These are phyloP conservation scores for Wallacemonas collosoma DNA, from an alignment of 208 protist species.

Conservation along the genomic window DNA sequence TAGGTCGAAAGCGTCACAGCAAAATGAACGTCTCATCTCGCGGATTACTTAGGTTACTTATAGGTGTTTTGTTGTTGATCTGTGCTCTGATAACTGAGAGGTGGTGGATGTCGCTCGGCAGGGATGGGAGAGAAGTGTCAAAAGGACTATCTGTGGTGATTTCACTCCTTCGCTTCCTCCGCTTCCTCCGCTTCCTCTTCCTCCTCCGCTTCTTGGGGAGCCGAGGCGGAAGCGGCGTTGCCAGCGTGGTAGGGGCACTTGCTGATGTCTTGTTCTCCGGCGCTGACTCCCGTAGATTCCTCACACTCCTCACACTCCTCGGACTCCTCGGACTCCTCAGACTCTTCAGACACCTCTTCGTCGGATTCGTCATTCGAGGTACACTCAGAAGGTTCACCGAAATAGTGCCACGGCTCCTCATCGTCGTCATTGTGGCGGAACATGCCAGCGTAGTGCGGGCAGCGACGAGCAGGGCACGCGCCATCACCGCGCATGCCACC, in stretches of 20 bases:
- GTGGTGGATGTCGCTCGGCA: not conserved
- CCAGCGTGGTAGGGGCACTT: conserved; percentile 1
- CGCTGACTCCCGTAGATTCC: not conserved
- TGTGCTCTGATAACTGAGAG: not conserved
- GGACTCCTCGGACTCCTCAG: not conserved
- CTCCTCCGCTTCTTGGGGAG: not conserved
- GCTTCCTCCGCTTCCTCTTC: not conserved
- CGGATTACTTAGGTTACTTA: too few species aligned
- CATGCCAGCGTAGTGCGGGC: not conserved
- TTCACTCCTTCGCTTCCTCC: not conserved
- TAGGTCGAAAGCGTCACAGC: too few species aligned
- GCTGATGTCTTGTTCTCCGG: not conserved
- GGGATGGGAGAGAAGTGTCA: not conserved
- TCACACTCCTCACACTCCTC: not conserved
- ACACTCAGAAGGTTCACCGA: not conserved
- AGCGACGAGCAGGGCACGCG: not conserved
- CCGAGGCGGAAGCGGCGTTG: not conserved
- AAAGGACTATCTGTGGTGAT: not conserved
- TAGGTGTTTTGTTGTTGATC: too few species aligned
- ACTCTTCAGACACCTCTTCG: not conserved
- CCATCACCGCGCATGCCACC: not conserved
- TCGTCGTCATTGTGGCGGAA: not conserved
- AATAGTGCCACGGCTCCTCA: not conserved
- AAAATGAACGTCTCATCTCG: too few species aligned
- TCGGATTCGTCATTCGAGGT: not conserved